Evolutionary conservation across 495 filamentous ascomycete species (phyloP).

Genomic region (Trichoderma parareesei): DNA sequence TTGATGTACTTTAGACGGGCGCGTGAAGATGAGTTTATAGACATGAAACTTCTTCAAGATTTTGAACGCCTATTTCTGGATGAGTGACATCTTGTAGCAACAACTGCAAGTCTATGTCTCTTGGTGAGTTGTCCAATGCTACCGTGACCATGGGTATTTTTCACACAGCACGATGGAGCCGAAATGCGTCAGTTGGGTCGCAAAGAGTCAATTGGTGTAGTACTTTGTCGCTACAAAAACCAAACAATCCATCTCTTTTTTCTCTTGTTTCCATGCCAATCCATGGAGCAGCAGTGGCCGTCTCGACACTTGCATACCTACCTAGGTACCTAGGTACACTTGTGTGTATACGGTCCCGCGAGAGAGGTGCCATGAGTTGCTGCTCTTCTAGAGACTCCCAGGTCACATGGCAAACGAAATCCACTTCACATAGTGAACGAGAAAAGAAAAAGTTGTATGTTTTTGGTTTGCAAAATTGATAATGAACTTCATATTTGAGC

Average conservation of each 20-base stretch:
- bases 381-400: neutral
- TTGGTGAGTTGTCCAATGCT: neutral
- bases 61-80: neutral
- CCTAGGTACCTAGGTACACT: too few species aligned
- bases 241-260: constrained; percentile 1
- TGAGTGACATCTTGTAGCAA: too few species aligned
- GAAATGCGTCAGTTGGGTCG: too few species aligned
- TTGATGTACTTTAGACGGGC: constrained; percentile 10
- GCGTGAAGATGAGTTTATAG: neutral
- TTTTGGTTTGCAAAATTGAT: neutral
- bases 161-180: neutral
- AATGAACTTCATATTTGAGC: constrained; percentile 13
- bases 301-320: neutral
- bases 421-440: neutral
- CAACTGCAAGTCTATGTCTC: neutral
- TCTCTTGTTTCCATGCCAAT: neutral
- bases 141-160: neutral
- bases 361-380: neutral
- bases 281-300: neutral
- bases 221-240: constrained; percentile 1
- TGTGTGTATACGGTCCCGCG: neutral
- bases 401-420: constrained; percentile 5
- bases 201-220: constrained; percentile 8
- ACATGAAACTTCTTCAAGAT: constrained; percentile 10
- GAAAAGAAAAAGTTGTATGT: constrained; percentile 1